A percentile compares a stretch with the other conserved stretches of the same genome.
Evolutionary conservation across 331 rosid species (phyloP).

Genomic region (Ulmus americana): DNA sequence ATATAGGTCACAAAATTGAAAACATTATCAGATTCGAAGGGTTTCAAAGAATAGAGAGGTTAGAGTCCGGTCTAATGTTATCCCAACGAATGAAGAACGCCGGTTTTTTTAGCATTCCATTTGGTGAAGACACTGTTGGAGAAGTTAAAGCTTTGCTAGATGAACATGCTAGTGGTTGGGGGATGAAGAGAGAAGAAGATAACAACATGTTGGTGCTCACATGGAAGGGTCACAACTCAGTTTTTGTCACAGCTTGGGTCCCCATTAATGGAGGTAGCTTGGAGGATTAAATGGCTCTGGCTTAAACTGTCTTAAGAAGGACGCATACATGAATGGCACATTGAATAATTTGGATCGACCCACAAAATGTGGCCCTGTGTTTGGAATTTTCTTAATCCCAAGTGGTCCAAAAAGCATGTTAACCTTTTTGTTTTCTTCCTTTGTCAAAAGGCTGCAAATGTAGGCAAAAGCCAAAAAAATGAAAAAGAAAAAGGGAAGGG

Average conservation of each 20-base stretch:
- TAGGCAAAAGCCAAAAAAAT: not conserved
- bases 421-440: constrained; percentile 13
- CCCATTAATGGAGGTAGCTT: constrained; percentile 30
- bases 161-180: constrained; percentile 97
- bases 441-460: constrained; percentile 12
- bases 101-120: constrained; percentile 49
- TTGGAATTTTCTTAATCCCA: constrained; percentile 12
- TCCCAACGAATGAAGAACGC: constrained; percentile 54
- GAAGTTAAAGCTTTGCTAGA: constrained; percentile 77
- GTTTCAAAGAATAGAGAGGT: constrained; percentile 61
- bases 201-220: constrained; percentile 59
- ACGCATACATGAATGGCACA: not conserved
- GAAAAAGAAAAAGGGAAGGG: not conserved
- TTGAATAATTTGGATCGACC: constrained; percentile 21
- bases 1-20: constrained; percentile 79
- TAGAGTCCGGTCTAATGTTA: constrained; percentile 47
- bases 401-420: constrained; percentile 27
- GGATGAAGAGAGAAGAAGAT: constrained; percentile 86
- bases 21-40: constrained; percentile 74
- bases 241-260: constrained; percentile 82
- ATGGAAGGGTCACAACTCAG: constrained; percentile 93
- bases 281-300: constrained; percentile 38
- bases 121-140: constrained; percentile 52
- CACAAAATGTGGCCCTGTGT: not conserved
- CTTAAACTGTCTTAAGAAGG: constrained; percentile 15